Evolutionary conservation across 148 eudicot species (phyloP).

Genomic region (Fallopia convolvulus): DNA sequence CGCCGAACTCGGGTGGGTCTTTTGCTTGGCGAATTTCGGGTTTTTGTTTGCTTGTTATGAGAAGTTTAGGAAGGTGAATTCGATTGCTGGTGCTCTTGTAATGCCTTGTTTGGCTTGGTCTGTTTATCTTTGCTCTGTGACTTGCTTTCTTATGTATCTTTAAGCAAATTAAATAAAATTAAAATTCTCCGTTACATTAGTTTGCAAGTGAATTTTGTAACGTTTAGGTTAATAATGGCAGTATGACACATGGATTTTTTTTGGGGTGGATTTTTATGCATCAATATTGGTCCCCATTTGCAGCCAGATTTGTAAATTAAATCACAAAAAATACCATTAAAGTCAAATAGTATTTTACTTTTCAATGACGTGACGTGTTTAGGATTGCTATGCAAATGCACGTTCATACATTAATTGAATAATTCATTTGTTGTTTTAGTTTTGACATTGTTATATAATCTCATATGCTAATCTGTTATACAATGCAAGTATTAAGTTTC

Average conservation of each 20-base stretch:
- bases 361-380: background rate
- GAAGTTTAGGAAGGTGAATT: constrained; percentile 18
- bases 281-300: too few relatives aligned
- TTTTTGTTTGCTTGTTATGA: constrained; percentile 17
- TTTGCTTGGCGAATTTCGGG: constrained; percentile 19
- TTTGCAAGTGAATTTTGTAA: background rate
- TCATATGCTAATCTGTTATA: too few relatives aligned
- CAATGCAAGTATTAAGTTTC: background rate
- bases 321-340: background rate
- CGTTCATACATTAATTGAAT: background rate
- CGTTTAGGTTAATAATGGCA: too few relatives aligned
- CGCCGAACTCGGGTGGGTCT: constrained; percentile 18
- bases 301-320: background rate
- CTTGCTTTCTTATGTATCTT: constrained; percentile 17
- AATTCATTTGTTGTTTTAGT: background rate
- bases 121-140: constrained; percentile 19
- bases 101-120: constrained; percentile 26
- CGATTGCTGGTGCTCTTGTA: constrained; percentile 15
- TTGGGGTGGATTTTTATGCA: too few relatives aligned
- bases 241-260: too few relatives aligned
- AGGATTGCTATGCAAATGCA: background rate
- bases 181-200: background rate
- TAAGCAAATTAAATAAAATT: background rate
- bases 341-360: background rate
- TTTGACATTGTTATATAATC: background rate